Base-by-base conservation (phyloP, 2,329 filamentous ascomycete genomes). In the Diplodia seriata region DNA sequence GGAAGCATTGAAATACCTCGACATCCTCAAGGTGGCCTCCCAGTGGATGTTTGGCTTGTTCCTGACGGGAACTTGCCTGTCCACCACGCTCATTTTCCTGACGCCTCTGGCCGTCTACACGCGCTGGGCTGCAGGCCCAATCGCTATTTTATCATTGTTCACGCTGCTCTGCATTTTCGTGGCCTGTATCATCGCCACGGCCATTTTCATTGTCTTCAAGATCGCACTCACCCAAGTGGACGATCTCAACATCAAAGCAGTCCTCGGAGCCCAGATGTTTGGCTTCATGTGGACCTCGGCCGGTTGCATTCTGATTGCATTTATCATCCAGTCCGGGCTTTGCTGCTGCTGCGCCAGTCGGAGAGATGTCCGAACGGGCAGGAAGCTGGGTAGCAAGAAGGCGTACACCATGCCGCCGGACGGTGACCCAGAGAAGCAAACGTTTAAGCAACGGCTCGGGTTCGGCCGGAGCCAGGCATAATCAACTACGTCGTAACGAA, bases 21-120 rank as follows among this genome's bases (percentile, higher is more conserved):
- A 85, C 69, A 86, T 97, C 68, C 89, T 97, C 72, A 86, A 86
- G 67, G 84, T 90, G 68, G 91, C 89, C 56, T 94, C 91, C 9
- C 86, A 91, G 75, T 87, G 91, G 85, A 97, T 97, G 93, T 97
- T 96, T 75, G 91, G 87, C 70, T 90, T 94, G 79, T 97, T 96
- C 85, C 81, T 97, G 59, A 84, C 89, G 8, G 90, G 88, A 61
- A 84, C 88, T 53, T 84, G 90, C 73, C 82, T 97, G 74, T 88
- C 87, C 76, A 90, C 91, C 74, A 75, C 94, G 72, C 86, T 93
- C 72, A 87, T 95, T 69, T 86, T 94, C 75, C 72, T 90, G 67
- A 80, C 79, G 78, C 90, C 76, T 73, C 83, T 81, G 72, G 90
- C 79, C 63, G 71, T 84, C 72, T 83, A 80, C 74, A 81, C 81